Conservation (phyloP, 305 asterid genomes). For the Solanum chacoense region DNA sequence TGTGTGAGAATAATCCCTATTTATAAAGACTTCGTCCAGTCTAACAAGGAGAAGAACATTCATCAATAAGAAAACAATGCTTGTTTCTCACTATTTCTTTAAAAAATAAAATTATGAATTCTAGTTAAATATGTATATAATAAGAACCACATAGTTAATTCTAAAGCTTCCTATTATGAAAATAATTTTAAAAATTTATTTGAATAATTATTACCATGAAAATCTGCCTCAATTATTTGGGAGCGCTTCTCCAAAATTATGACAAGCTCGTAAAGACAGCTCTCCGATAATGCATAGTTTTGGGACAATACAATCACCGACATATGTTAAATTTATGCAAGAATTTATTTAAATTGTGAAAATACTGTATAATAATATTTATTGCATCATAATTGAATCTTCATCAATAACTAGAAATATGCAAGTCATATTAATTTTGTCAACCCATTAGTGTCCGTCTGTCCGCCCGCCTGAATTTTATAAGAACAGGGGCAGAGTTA, state of each 20-base stretch:
- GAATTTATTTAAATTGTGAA: too few species aligned
- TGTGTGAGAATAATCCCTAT: too few species aligned
- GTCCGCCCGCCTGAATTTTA: too few species aligned
- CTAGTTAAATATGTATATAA: too few species aligned
- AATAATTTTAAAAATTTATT: too few species aligned
- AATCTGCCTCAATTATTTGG: background rate
- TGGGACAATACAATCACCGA: conserved; percentile 3
- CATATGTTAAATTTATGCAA: background rate
- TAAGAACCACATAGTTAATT: background rate
- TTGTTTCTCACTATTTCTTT: background rate
- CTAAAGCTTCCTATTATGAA: background rate
- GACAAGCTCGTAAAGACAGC: background rate
- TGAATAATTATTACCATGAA: background rate
- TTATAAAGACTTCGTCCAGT: fast-evolving
- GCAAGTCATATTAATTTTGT: background rate
- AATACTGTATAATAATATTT: too few species aligned
- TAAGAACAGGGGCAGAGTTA: too few species aligned
- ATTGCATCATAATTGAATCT: background rate
- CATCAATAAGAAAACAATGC: background rate
- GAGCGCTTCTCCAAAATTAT: background rate
- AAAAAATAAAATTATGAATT: too few species aligned
- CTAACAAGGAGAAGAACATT: too few species aligned
- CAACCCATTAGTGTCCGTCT: too few species aligned
- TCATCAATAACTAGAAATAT: background rate
- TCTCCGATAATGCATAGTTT: background rate